Conservation (phyloP, 140 eudicot species). For the Artemisia princeps region DNA sequence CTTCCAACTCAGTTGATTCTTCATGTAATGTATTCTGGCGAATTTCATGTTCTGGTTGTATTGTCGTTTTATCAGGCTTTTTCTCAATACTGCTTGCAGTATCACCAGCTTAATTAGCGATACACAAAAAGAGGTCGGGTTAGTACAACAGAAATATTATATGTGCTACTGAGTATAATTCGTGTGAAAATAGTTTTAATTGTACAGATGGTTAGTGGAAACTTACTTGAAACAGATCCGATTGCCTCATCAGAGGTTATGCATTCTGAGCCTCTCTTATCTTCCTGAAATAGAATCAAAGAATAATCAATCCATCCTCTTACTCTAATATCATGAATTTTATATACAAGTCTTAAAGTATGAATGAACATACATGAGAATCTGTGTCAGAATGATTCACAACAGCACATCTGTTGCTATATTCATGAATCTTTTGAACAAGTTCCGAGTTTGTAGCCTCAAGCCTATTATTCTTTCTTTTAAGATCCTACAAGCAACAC, state of each 20-base stretch:
- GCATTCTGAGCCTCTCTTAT: constrained; percentile 24
- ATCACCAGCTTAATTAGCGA: constrained; percentile 15
- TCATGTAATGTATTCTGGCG: constrained; percentile 47
- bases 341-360: too few relatives aligned
- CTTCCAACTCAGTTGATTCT: constrained; percentile 56
- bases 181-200: constrained; percentile 6
- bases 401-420: constrained; percentile 36
- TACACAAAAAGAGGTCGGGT: constrained; percentile 1
- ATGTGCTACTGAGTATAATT: constrained; percentile 14
- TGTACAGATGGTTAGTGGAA: neutral
- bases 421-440: constrained; percentile 47
- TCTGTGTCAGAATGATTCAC: constrained; percentile 35
- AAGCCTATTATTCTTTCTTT: constrained; percentile 53
- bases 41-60: constrained; percentile 55
- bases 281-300: constrained; percentile 25
- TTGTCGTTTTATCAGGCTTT: constrained; percentile 61
- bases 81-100: constrained; percentile 35
- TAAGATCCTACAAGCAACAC: constrained; percentile 51
- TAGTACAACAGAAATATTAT: neutral
- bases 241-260: constrained; percentile 12
- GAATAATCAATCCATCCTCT: constrained; percentile 11
- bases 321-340: neutral
- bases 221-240: constrained; percentile 30
- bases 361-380: constrained; percentile 37
- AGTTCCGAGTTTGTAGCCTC: constrained; percentile 75